A percentile compares a stretch with the other conserved stretches of the same genome.
phyloP scores from a whole-genome alignment of 2,329 filamentous ascomycete genomes.

The Drechslerella dactyloides region DNA sequence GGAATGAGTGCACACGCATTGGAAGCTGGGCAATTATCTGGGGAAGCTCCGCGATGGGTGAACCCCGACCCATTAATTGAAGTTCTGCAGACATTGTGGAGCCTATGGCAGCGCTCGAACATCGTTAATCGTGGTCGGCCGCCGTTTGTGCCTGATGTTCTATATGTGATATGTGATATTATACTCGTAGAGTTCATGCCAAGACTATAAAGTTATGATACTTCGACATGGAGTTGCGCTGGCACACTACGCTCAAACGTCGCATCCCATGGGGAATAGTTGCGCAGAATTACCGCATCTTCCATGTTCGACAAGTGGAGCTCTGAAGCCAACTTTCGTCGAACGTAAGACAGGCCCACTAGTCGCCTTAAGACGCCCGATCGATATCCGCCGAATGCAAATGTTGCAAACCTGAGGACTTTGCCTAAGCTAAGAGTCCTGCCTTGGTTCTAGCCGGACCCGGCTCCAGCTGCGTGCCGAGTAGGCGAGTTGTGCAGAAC shows the following conservation, averaged over 20 bases:
- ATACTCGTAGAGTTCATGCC: too few relatives aligned
- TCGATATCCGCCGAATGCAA: not conserved
- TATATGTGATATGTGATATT: too few relatives aligned
- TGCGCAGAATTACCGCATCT: too few relatives aligned
- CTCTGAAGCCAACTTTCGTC: not conserved
- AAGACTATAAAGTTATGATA: too few relatives aligned
- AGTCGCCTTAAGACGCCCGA: not conserved
- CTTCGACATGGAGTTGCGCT: too few relatives aligned
- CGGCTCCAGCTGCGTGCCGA: slow-evolving; percentile 1
- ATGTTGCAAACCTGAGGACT: not conserved
- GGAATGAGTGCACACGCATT: too few relatives aligned
- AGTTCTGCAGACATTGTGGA: not conserved
- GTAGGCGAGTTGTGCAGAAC: not conserved
- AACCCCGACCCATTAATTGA: not conserved
- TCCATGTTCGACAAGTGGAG: not conserved
- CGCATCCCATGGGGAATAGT: too few relatives aligned
- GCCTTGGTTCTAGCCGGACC: not conserved
- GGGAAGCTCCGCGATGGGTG: slow-evolving; percentile 1
- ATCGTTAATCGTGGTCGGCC: too few relatives aligned
- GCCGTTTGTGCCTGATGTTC: too few relatives aligned
- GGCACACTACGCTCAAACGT: too few relatives aligned
- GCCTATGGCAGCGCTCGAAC: not conserved
- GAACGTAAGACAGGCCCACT: not conserved
- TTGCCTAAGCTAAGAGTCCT: not conserved
- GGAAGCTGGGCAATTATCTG: not conserved